A percentile compares a stretch with the other conserved stretches of the same genome.
These are phyloP conservation scores for Leucosporidium scottii DNA, from an alignment of 768 basidiomycete species.

Conservation along the genomic window DNA sequence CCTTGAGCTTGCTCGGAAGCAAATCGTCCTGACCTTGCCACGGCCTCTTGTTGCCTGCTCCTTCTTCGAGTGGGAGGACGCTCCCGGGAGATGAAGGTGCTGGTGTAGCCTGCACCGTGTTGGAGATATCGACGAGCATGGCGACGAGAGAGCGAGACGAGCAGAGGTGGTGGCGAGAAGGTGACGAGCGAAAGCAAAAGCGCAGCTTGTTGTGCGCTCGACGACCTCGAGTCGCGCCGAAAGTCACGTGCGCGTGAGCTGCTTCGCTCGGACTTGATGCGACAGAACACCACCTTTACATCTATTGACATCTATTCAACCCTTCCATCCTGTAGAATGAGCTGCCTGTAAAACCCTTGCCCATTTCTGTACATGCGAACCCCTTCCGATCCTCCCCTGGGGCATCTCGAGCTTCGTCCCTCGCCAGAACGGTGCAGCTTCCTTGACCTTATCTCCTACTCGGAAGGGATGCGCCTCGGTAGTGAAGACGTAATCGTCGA, in stretches of 20 bases:
- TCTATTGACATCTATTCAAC: neutral
- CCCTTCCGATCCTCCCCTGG: neutral
- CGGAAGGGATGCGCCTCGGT: conserved; percentile 68
- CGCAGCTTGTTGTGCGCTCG: too few relatives aligned
- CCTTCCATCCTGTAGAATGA: neutral
- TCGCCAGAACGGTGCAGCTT: neutral
- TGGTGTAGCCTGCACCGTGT: neutral
- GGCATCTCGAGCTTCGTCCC: neutral
- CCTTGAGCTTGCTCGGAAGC: conserved; percentile 1
- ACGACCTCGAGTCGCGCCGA: too few relatives aligned
- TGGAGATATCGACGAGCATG: neutral
- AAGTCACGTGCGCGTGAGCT: too few relatives aligned
- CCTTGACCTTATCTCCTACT: conserved; percentile 46
- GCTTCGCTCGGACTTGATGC: too few relatives aligned
- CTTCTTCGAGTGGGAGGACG: too few relatives aligned
- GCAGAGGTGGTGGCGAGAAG: neutral
- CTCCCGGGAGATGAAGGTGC: too few relatives aligned
- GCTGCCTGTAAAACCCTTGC: conserved; percentile 5
- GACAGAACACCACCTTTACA: neutral
- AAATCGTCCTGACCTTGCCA: neutral
- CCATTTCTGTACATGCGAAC: neutral
- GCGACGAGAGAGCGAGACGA: neutral
- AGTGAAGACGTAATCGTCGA: conserved; percentile 46
- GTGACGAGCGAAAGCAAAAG: neutral
- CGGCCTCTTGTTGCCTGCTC: neutral